These are phyloP conservation scores for Platismatia glauca DNA, from an alignment of 495 filamentous ascomycete species.

Conservation along the genomic window DNA sequence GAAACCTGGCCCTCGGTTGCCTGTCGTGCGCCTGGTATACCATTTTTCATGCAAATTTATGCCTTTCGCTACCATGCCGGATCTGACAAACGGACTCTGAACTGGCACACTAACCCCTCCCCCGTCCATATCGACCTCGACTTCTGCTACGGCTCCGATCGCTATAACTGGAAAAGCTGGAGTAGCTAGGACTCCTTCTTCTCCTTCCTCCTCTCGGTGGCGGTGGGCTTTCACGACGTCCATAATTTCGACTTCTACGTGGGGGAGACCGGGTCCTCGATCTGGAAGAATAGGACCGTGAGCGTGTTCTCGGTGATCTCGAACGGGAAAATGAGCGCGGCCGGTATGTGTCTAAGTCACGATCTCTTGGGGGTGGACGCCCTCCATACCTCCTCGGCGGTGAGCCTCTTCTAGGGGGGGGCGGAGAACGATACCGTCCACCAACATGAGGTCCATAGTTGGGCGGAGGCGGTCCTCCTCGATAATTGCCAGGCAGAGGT, in stretches of 20 bases:
- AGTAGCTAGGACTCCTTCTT: conserved; percentile 47
- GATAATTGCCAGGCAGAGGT: conserved; percentile 26
- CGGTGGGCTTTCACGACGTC: conserved; percentile 28
- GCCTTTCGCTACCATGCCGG: not conserved
- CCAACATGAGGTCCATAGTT: conserved; percentile 7
- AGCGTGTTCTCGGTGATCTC: conserved; percentile 32
- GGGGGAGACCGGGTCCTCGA: conserved; percentile 22
- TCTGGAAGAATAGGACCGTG: conserved; percentile 25
- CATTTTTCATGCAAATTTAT: not conserved
- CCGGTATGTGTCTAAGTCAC: conserved; percentile 41
- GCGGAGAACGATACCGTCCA: conserved; percentile 24
- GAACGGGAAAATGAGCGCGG: conserved; percentile 40
- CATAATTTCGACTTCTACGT: conserved; percentile 29
- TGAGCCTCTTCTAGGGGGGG: conserved; percentile 30
- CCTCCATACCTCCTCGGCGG: conserved; percentile 34
- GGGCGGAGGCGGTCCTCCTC: conserved; percentile 23
- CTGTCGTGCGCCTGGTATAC: not conserved
- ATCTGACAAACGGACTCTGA: not conserved
- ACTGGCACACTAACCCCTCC: not conserved
- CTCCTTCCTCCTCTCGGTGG: conserved; percentile 31
- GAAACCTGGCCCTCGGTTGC: not conserved
- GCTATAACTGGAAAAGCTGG: conserved; percentile 43
- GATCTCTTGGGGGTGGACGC: conserved; percentile 28
- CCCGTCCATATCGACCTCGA: conserved; percentile 32
- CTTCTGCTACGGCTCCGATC: conserved; percentile 38